Percentiles rank a stretch among this genome's conserved stretches.
These are phyloP conservation scores for Chrysochromulina tobinii DNA, from an alignment of 78 protist species.

Conservation along the genomic window DNA sequence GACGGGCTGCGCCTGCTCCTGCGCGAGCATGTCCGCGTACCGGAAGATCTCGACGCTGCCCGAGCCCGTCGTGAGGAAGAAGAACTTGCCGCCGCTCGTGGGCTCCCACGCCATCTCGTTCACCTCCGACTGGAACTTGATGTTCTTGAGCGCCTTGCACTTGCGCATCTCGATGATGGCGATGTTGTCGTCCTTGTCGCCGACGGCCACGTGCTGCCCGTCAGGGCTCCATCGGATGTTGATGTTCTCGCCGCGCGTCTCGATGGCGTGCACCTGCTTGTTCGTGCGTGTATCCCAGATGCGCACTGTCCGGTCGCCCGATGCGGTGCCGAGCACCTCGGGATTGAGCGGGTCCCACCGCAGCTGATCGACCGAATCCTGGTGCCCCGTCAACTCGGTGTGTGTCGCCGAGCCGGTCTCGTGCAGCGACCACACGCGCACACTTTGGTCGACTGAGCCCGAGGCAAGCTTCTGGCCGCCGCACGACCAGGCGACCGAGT, in stretches of 20 bases:
- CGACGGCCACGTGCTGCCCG: conserved; percentile 37
- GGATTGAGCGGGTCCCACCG: neutral
- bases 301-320: conserved; percentile 44
- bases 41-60: neutral
- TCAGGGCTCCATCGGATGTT: conserved; percentile 44
- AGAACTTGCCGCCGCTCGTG: neutral
- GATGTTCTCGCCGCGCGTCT: conserved; percentile 47
- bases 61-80: conserved; percentile 29
- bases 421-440: neutral
- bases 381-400: conserved; percentile 16
- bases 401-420: neutral
- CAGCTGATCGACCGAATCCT: conserved; percentile 7
- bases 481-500: neutral
- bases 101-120: conserved; percentile 48
- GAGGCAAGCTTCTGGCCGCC: neutral
- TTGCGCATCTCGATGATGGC: conserved; percentile 26
- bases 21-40: neutral
- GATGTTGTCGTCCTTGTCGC: conserved; percentile 34
- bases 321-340: conserved; percentile 29
- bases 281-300: conserved; percentile 30
- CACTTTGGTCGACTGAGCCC: neutral
- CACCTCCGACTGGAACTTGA: conserved; percentile 12
- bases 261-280: neutral
- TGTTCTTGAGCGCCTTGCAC: neutral
- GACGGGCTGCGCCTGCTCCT: too few species aligned